Evolutionary conservation across 2,329 filamentous ascomycete genomes (phyloP), one percentile per base, ranked within the genome.

Genomic region (Exophiala mesophila): DNA sequence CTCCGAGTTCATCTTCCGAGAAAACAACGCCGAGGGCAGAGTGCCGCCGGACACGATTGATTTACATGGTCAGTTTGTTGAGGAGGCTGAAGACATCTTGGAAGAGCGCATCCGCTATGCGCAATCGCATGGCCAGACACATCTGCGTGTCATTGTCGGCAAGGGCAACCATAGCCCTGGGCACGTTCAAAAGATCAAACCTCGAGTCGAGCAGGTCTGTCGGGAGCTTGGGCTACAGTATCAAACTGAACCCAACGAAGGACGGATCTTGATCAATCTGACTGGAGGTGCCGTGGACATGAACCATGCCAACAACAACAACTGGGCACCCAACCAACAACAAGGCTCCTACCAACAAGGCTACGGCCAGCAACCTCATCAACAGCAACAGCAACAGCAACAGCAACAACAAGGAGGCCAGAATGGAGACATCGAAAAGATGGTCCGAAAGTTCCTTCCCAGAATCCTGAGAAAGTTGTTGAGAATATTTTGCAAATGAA

Each of bases 71-170:
- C 85, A 94, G 60, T 96, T 84, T 58, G 89, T 95, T 45, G 87
- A 95, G 62, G 92, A 97, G 70, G 92, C 92, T 4, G 88, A 95
- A 70, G 78, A 87, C 52, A 92, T 96, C 44, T 71, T 97, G 16
- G 86, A 90, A 68, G 74, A 86, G 65, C 77, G 92, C 54, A 94
- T 98, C 59, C 78, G 79, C 54, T 82, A 85, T 54, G 88, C 88
- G 45, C 78, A 80, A 61, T 64, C 75, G 39, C 75, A 78, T 24
- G 86, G 86, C 1, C 83, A 94, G 68, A 78, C 72, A 15, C 87
- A 95, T 67, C 70, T 98, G 42, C 88, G 95, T 67, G 89, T 94
- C 29, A 96, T 98, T 58, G 90, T 97, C 20, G 92, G 92, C 59
- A 94, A 90, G 66, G 92, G 92, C 3, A 92, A 94, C 63, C 92